Percentiles rank a stretch among this genome's conserved stretches.
Evolutionary conservation across 208 protist species (phyloP).

Genomic region (Leptomonas pyrrhocoris): DNA sequence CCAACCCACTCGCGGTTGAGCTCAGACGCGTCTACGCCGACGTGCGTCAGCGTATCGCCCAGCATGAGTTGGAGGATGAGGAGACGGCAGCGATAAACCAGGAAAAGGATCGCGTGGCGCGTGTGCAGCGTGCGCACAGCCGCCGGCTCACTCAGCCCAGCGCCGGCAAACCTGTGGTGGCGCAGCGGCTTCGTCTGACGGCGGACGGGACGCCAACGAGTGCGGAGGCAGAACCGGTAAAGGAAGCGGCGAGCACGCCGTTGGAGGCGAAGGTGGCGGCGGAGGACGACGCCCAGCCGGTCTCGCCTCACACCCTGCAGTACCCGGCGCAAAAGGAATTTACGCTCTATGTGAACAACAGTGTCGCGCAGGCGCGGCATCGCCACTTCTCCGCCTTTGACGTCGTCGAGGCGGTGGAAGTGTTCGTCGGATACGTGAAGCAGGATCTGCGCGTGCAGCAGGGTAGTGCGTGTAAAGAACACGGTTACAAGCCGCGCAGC

Average conservation of each 20-base stretch:
- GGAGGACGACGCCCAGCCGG: no score
- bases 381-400: slow-evolving; percentile 3
- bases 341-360: slow-evolving; percentile 6
- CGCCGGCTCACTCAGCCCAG: neutral
- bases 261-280: no score
- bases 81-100: neutral
- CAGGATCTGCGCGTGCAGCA: slow-evolving; percentile 14
- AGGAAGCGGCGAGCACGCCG: neutral
- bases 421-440: slow-evolving; percentile 18
- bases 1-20: slow-evolving; percentile 11
- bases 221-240: neutral
- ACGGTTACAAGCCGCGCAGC: neutral
- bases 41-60: neutral
- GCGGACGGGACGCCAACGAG: neutral
- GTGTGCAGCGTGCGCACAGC: slow-evolving; percentile 1
- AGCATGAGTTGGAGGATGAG: neutral
- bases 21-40: slow-evolving; percentile 10
- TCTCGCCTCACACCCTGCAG: slow-evolving; percentile 1
- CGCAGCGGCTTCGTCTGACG: no score
- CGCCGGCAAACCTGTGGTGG: no score
- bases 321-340: slow-evolving; percentile 13
- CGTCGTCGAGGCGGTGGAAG: slow-evolving; percentile 11
- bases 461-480: neutral
- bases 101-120: neutral
- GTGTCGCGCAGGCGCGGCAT: slow-evolving; percentile 7